A percentile compares a stretch with the other conserved stretches of the same genome.
Conservation (phyloP, 2,329 filamentous ascomycete species). For the Clonostachys byssicola region DNA sequence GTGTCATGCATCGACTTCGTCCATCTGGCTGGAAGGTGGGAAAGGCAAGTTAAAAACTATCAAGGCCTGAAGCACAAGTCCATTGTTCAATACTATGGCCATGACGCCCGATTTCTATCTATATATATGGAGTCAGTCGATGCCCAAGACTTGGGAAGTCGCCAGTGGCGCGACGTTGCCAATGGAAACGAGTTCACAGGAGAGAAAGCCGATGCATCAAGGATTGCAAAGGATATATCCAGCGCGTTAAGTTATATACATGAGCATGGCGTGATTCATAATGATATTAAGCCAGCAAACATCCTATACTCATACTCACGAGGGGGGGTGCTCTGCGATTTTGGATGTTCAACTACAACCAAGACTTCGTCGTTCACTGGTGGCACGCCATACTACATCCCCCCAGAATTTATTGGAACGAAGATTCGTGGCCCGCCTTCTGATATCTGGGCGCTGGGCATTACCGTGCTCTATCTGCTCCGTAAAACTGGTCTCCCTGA, state of each 20-base stretch:
- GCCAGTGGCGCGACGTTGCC: conserved; percentile 41
- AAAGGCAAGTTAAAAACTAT: conserved; percentile 53
- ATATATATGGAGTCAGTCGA: conserved; percentile 60
- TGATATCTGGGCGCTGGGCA: conserved; percentile 56
- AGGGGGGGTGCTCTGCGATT: conserved; percentile 57
- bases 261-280: conserved; percentile 48
- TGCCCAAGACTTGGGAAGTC: conserved; percentile 44
- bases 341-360: conserved; percentile 48
- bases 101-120: conserved; percentile 55
- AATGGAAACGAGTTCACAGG: conserved; percentile 46
- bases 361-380: conserved; percentile 42
- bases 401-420: conserved; percentile 54
- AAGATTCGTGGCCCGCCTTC: conserved; percentile 49
- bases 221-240: conserved; percentile 50
- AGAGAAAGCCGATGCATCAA: conserved; percentile 38
- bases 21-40: conserved; percentile 55
- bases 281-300: conserved; percentile 60
- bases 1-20: conserved; percentile 51
- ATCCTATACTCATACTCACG: conserved; percentile 55
- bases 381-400: conserved; percentile 59
- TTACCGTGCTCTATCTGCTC: conserved; percentile 57
- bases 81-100: conserved; percentile 54
- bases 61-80: conserved; percentile 50
- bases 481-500: conserved; percentile 53
- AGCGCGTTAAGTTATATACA: conserved; percentile 54